A percentile compares a stretch with the other conserved stretches of the same genome.
Evolutionary conservation across 495 filamentous ascomycete species (phyloP).

Genomic region (Penicillium alfredii): DNA sequence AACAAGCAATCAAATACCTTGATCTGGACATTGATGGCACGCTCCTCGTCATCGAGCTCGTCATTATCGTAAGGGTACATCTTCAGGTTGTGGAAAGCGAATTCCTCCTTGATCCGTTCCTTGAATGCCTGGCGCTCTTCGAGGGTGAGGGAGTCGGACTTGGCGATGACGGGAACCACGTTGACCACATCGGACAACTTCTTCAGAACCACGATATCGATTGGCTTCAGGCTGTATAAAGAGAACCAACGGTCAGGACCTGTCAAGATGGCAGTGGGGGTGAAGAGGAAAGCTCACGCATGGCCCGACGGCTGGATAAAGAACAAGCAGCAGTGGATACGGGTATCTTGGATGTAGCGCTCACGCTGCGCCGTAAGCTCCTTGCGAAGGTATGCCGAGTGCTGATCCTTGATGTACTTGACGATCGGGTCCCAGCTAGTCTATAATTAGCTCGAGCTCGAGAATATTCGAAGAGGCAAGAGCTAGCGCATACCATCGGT

Average conservation of each 20-base stretch:
- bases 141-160: conserved; percentile 92
- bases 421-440: conserved; percentile 85
- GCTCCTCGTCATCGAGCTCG: conserved; percentile 95
- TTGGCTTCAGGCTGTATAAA: conserved; percentile 69
- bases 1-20: conserved; percentile 59
- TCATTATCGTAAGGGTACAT: conserved; percentile 99
- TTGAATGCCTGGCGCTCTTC: conserved; percentile 96
- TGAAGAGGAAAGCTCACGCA: conserved; percentile 49
- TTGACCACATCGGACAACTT: conserved; percentile 99
- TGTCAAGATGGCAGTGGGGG: neutral
- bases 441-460: conserved; percentile 21
- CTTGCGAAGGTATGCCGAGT: conserved; percentile 98
- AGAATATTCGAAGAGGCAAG: conserved; percentile 1
- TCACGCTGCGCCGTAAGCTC: conserved; percentile 99
- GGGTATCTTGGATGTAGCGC: conserved; percentile 97
- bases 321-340: conserved; percentile 99
- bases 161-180: conserved; percentile 97
- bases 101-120: conserved; percentile 98
- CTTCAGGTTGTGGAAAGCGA: conserved; percentile 98
- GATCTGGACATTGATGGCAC: conserved; percentile 86
- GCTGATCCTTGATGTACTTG: conserved; percentile 99
- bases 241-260: neutral
- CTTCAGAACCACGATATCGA: conserved; percentile 98
- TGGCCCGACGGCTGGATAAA: conserved; percentile 99
- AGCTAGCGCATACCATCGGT: conserved; percentile 55